phyloP scores from a whole-genome alignment of 2,329 filamentous ascomycete genomes.

The Botryotinia calthae region DNA sequence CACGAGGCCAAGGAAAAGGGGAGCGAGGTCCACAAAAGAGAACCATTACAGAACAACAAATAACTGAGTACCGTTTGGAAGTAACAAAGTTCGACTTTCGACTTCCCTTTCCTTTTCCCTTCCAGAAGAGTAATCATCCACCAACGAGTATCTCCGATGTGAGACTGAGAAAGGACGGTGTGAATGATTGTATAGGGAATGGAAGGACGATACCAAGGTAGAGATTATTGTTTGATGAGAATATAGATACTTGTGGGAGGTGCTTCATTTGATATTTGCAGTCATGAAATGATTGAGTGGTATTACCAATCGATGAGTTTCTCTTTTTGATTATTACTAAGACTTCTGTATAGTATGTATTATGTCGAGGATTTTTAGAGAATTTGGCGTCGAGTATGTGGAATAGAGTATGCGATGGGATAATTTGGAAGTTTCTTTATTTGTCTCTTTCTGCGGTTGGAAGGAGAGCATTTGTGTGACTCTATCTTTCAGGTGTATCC shows the following conservation, averaged over 20 bases:
- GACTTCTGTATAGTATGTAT: no score
- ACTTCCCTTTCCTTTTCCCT: no score
- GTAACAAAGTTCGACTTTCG: no score
- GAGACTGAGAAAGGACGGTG: fast-evolving
- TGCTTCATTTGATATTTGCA: neutral
- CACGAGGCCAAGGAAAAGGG: no score
- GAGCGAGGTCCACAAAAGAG: no score
- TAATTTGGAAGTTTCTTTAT: neutral
- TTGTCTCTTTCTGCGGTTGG: neutral
- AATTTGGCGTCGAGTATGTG: no score
- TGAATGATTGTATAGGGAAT: neutral
- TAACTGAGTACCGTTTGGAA: no score
- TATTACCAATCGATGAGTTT: neutral
- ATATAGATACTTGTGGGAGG: neutral
- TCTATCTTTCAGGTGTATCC: neutral
- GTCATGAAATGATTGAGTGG: neutral
- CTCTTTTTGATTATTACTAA: no score
- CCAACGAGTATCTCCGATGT: neutral
- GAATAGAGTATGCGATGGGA: no score
- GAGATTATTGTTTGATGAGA: neutral
- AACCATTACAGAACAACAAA: no score
- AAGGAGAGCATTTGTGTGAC: neutral
- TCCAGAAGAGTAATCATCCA: neutral
- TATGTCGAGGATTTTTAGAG: no score
- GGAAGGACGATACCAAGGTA: neutral